A percentile compares a stretch with the other conserved stretches of the same genome.
Evolutionary conservation across 2,329 filamentous ascomycete genomes (phyloP).

Genomic region (Penicillium sp.): DNA sequence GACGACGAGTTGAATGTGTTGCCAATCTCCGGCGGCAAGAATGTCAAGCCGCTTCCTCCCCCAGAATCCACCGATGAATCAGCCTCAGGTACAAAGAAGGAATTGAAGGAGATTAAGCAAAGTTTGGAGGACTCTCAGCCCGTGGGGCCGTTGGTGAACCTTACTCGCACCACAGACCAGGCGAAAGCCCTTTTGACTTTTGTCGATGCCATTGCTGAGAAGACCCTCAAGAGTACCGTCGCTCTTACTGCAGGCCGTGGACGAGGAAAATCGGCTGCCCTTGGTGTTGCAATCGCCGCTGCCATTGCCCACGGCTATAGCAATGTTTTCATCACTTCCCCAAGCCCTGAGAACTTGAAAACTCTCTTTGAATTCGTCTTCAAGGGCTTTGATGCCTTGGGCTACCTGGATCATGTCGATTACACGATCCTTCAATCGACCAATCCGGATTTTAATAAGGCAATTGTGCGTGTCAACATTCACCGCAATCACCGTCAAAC

Average conservation of each 20-base stretch:
- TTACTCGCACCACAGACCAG: conserved; percentile 89
- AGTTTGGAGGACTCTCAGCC: conserved; percentile 78
- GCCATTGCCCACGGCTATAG: conserved; percentile 95
- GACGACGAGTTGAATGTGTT: conserved; percentile 97
- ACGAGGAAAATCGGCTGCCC: conserved; percentile 90
- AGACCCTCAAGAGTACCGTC: conserved; percentile 89
- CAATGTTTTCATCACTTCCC: conserved; percentile 98
- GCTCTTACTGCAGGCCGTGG: conserved; percentile 89
- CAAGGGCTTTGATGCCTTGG: conserved; percentile 92
- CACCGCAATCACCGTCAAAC: conserved; percentile 93
- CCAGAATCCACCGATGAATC: conserved; percentile 67
- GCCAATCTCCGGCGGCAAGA: conserved; percentile 91
- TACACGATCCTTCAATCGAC: conserved; percentile 98
- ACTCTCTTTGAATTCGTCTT: conserved; percentile 98
- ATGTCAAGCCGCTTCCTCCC: conserved; percentile 73
- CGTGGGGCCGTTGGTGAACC: conserved; percentile 72
- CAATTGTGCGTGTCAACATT: conserved; percentile 93
- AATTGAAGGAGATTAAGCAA: conserved; percentile 83
- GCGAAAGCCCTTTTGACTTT: conserved; percentile 96
- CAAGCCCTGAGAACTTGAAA: conserved; percentile 96
- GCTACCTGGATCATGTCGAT: conserved; percentile 90
- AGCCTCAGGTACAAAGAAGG: conserved; percentile 61
- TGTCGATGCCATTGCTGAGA: conserved; percentile 91
- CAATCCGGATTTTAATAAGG: conserved; percentile 98
- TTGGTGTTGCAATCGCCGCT: conserved; percentile 89